Evolutionary conservation across 1,284 basidiomycete genomes (phyloP), one percentile per base, ranked within the genome.

Genomic region (Rhodotorula sp.): DNA sequence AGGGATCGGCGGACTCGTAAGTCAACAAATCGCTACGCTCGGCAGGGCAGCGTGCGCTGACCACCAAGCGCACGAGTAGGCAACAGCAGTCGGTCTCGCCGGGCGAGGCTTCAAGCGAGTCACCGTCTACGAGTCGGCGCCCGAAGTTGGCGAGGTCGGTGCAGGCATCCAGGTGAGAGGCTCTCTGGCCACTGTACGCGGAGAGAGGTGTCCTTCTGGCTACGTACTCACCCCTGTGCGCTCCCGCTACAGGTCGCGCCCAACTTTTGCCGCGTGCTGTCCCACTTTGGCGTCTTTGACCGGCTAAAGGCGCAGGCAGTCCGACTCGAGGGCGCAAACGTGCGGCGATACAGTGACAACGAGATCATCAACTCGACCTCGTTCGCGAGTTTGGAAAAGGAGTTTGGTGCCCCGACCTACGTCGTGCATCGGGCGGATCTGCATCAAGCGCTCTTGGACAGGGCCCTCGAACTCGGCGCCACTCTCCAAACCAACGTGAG

Each of bases 1-100:
- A 1, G 84, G 84, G 16, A 81, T 84, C 28, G 84, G 84, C 18
- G 84, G 84, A 6, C 80, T 81, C 23, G 68, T 65, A 12, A 56
- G 68, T 64, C 16, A 14, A 23, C 31, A 28, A 28, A 28, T 31
- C 14, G 16, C 48, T 18, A 5, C 31, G 15, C 23, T 55, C 26
- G 15, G 12, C 28, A 60, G 55, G 45, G 54, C 2, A 62, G 50
- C 45, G 54, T 31, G 2, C 12, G 26, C 54, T 34, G 34, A 34
- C 34, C 34, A 8, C 34, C 34, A 34, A 8, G 34, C 34, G 34
- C 34, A 34, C 34, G 34, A 28, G 3, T 31, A 67, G 66, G 54
- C 66, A 2, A 67, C 43, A 23, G 66, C 66, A 1, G 66, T 67
- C 47, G 66, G 66, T 1, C 54, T 67, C 31, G 66, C 60, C 2